A percentile compares a stretch with the other conserved stretches of the same genome.
phyloP scores from a whole-genome alignment of 441 rosid species.

The Erodium texanum region DNA sequence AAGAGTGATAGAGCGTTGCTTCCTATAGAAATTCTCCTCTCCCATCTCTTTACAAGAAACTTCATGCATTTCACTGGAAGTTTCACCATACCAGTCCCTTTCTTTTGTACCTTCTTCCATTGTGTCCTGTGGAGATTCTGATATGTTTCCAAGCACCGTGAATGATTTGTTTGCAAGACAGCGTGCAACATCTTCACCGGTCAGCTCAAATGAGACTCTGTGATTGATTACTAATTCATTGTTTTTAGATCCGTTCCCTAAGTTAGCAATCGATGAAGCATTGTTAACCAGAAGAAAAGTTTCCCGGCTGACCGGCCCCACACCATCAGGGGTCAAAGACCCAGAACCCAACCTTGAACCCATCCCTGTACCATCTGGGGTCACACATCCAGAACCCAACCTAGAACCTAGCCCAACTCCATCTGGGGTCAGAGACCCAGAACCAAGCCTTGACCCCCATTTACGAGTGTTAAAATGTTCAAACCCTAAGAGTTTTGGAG shows the following conservation, averaged over 20 bases:
- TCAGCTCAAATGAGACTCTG: constrained; percentile 25
- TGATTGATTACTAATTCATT: constrained; percentile 13
- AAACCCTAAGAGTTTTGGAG: constrained; percentile 61
- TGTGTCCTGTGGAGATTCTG: constrained; percentile 14
- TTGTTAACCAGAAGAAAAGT: constrained; percentile 2
- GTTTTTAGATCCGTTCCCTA: constrained; percentile 6
- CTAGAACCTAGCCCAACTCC: constrained; percentile 40
- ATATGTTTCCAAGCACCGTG: constrained; percentile 15
- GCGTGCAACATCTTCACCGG: constrained; percentile 27
- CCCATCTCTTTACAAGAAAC: constrained; percentile 8
- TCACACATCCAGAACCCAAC: constrained; percentile 50
- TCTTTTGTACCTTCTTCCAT: constrained; percentile 6
- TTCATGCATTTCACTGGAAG: constrained; percentile 7
- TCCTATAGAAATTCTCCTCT: constrained; percentile 18
- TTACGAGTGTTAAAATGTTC: constrained; percentile 62
- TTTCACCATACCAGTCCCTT: background rate
- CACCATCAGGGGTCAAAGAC: too few species aligned
- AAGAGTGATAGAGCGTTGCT: constrained; percentile 21
- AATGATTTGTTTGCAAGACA: constrained; percentile 21
- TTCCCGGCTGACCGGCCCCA: too few species aligned
- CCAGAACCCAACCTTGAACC: too few species aligned
- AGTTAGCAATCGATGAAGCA: too few species aligned
- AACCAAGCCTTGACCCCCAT: constrained; percentile 86
- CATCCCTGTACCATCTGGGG: constrained; percentile 38
- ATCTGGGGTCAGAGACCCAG: constrained; percentile 69